Evolutionary conservation across 768 basidiomycete genomes (phyloP).

Genomic region (Tephrocybe sp.): DNA sequence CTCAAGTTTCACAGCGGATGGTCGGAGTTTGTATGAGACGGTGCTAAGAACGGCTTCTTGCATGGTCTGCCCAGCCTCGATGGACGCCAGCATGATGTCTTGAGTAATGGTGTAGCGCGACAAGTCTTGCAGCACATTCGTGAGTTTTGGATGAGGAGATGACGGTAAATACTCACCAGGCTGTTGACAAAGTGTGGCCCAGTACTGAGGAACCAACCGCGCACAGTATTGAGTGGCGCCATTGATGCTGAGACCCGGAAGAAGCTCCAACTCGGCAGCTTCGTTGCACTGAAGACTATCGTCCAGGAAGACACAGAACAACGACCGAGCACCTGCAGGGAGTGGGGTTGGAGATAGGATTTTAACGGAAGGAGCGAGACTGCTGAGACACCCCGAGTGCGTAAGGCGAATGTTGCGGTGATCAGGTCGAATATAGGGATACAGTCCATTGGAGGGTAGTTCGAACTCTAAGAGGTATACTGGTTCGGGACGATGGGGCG

Average conservation of each 20-base stretch:
- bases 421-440: slow-evolving; percentile 6
- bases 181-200: slow-evolving; percentile 21
- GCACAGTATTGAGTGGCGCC: slow-evolving; percentile 14
- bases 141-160: not conserved
- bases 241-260: slow-evolving; percentile 2
- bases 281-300: slow-evolving; percentile 22
- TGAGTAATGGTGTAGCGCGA: slow-evolving; percentile 23
- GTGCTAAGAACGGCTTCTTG: slow-evolving; percentile 14
- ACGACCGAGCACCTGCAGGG: slow-evolving; percentile 16
- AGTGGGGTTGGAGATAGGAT: slow-evolving; percentile 17
- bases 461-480: slow-evolving; percentile 9
- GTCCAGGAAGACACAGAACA: slow-evolving; percentile 23
- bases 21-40: slow-evolving; percentile 16
- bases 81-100: slow-evolving; percentile 16
- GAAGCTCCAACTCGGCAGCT: slow-evolving; percentile 15
- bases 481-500: slow-evolving; percentile 3
- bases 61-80: slow-evolving; percentile 9
- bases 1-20: slow-evolving; percentile 4
- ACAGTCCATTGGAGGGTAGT: slow-evolving; percentile 1
- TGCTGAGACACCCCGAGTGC: slow-evolving; percentile 11
- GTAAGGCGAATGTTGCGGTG: slow-evolving; percentile 14
- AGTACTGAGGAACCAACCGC: slow-evolving; percentile 22
- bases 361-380: slow-evolving; percentile 19
- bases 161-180: slow-evolving; percentile 13
- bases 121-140: slow-evolving; percentile 13